Evolutionary conservation across 805 yeast species (phyloP).

Genomic region (Starmerella scarabaei): DNA sequence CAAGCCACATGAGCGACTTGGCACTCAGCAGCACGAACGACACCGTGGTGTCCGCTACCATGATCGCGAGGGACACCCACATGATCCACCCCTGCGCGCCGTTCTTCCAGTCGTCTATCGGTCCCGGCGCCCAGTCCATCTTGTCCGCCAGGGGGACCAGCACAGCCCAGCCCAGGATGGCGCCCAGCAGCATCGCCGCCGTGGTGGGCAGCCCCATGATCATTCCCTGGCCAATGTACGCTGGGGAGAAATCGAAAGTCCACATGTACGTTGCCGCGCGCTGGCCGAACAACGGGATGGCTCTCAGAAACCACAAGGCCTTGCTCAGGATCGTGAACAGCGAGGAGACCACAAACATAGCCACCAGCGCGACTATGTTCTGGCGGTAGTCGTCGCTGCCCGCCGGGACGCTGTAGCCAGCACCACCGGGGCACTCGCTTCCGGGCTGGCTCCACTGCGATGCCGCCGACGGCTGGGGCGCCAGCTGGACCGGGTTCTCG

Average conservation of each 20-base stretch:
- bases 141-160: conserved; percentile 67
- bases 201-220: conserved; percentile 94
- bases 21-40: conserved; percentile 37
- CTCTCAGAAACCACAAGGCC: conserved; percentile 40
- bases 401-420: too few relatives aligned
- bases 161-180: conserved; percentile 82
- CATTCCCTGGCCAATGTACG: conserved; percentile 93
- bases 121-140: conserved; percentile 79
- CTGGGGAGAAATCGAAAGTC: conserved; percentile 93
- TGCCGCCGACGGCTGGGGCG: too few relatives aligned
- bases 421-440: conserved; percentile 4
- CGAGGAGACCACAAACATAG: conserved; percentile 59
- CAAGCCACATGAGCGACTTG: conserved; percentile 2
- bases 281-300: conserved; percentile 65
- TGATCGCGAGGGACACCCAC: conserved; percentile 84
- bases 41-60: conserved; percentile 84
- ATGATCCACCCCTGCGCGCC: conserved; percentile 97
- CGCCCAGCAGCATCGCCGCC: conserved; percentile 79
- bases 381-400: conserved; percentile 26
- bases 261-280: conserved; percentile 57
- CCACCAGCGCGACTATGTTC: conserved; percentile 46
- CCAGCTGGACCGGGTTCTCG: not conserved
- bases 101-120: conserved; percentile 78
- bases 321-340: conserved; percentile 58
- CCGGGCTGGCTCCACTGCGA: conserved; percentile 5